Conservation (phyloP, 139 green algal species). For the Auxenochlorella protothecoides region DNA sequence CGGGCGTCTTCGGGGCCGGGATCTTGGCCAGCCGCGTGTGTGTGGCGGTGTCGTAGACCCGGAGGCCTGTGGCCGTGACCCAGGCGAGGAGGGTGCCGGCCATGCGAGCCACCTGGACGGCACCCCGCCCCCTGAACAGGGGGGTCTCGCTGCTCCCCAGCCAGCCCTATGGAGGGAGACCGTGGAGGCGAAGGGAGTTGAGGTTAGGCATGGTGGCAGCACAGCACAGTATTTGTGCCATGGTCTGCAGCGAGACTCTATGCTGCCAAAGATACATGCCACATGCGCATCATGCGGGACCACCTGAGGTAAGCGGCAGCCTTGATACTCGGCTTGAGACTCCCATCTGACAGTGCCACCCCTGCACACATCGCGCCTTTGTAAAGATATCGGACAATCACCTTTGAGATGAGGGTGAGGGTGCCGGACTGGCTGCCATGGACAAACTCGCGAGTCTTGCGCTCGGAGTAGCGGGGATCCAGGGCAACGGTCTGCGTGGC, state of each 20-base stretch:
- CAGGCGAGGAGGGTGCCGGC: constrained; percentile 70
- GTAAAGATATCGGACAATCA: constrained; percentile 1
- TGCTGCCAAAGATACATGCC: too few relatives aligned
- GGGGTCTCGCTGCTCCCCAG: constrained; percentile 63
- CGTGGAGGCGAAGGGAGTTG: neutral
- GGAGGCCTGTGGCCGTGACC: constrained; percentile 60
- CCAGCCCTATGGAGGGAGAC: constrained; percentile 58
- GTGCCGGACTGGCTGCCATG: constrained; percentile 50
- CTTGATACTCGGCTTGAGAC: too few relatives aligned
- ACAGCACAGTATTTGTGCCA: too few relatives aligned
- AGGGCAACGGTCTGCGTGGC: constrained; percentile 56
- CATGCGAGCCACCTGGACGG: constrained; percentile 59
- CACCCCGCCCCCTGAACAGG: constrained; percentile 60
- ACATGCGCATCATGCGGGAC: too few relatives aligned
- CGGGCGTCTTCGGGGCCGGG: constrained; percentile 2
- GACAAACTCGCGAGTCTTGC: constrained; percentile 69
- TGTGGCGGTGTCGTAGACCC: constrained; percentile 60
- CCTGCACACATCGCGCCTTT: too few relatives aligned
- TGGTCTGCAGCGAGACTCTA: too few relatives aligned
- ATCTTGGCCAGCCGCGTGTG: constrained; percentile 43
- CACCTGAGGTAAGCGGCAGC: too few relatives aligned
- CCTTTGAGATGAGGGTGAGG: constrained; percentile 61
- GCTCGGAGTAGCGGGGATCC: constrained; percentile 61
- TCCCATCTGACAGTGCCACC: too few relatives aligned
- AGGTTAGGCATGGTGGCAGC: too few relatives aligned